Evolutionary conservation across 139 green algal species (phyloP), one percentile per base, ranked within the genome.

Genomic region (Chlorella sp.): DNA sequence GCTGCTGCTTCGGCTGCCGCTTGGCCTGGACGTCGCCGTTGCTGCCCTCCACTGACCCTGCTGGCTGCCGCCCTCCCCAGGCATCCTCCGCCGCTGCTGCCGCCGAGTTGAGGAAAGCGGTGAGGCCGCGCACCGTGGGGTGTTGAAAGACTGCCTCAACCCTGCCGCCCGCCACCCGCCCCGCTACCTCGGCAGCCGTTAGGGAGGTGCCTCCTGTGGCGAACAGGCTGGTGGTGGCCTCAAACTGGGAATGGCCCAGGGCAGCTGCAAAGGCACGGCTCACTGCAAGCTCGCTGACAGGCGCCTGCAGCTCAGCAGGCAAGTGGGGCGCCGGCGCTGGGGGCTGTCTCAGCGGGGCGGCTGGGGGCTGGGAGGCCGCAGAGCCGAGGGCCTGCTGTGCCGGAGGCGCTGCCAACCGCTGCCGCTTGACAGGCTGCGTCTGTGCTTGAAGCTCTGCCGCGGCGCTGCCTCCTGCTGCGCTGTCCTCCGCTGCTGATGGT

Each of bases 181-280:
- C 89, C 21, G 93, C 92, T 32, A 92, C 89, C 24, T 61, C 36
- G 19, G 76, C 83, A 5, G 87, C 92, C 15, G 85, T 85, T 57
- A 92, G 73, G 30, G 93, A 95, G 81, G 90, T 91, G 24, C 81
- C 93, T 81, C 93, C 93, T 14, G 86, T 79, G 18, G n/a, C 39
- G 53, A 94, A 95, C 34, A 95, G 90, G 87, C 92, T 92, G n/a
- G 89, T 82, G 28, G 84, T 91, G 19, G 93, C 90, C 88, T 95
- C 93, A 34, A 95, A 81, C 21, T 79, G 15, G 18, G 36, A 15
- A n/a, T 83, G 76, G 28, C 81, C 69, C 61, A 89, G 85, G 28
- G 85, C 89, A 16, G 80, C 80, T 12, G 68, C 91, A 68, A 79
- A 85, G 0, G 69, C 77, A 39, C 85, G 48, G 42, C 81, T 76